Evolutionary conservation across 2,329 filamentous ascomycete species (phyloP).

Genomic region (Xylariaceae sp.): DNA sequence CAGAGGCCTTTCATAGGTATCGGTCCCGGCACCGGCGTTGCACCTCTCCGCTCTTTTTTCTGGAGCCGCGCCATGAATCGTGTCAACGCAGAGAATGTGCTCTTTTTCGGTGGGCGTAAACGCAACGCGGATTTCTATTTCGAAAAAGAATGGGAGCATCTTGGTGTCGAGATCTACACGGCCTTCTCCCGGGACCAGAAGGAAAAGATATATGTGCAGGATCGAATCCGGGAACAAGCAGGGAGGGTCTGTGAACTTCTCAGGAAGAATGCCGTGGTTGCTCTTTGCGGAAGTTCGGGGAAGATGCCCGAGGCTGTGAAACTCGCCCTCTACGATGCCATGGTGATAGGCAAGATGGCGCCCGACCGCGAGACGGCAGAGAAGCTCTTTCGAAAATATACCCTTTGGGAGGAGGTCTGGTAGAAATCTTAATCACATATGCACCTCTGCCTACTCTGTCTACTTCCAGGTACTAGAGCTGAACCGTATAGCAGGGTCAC

Average conservation of each 20-base stretch:
- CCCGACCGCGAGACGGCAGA: conserved; percentile 31
- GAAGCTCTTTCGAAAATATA: conserved; percentile 15
- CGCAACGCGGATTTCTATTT: conserved; percentile 73
- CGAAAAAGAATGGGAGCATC: conserved; percentile 59
- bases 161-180: conserved; percentile 46
- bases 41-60: conserved; percentile 75
- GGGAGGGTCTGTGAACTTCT: conserved; percentile 30
- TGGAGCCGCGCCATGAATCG: conserved; percentile 53
- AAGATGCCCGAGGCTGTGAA: conserved; percentile 52
- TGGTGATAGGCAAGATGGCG: conserved; percentile 30
- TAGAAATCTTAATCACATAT: too few relatives aligned
- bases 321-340: conserved; percentile 41
- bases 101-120: conserved; percentile 85
- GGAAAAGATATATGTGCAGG: conserved; percentile 49
- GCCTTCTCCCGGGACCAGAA: conserved; percentile 65
- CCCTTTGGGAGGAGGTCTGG: conserved; percentile 54
- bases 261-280: conserved; percentile 35
- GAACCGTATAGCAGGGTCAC: too few relatives aligned
- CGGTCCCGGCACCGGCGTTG: conserved; percentile 79
- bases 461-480: too few relatives aligned
- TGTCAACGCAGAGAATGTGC: conserved; percentile 27
- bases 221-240: conserved; percentile 40
- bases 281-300: conserved; percentile 49
- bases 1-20: conserved; percentile 62
- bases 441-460: too few relatives aligned